Conservation (phyloP, 176 grass and related monocot genomes). For the Oryza nivara region DNA sequence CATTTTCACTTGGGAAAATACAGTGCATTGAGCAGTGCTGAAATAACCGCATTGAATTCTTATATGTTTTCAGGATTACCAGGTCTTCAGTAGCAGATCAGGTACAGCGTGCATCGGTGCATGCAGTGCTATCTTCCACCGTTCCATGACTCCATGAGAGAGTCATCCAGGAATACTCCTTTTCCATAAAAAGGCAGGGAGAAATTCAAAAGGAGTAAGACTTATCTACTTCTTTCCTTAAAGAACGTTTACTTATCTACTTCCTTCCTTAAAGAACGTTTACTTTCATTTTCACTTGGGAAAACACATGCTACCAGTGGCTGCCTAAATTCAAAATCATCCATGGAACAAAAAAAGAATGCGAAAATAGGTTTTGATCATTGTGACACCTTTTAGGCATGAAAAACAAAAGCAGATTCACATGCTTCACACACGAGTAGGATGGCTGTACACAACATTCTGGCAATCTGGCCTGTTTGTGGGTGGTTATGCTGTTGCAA, state of each 20-base stretch:
- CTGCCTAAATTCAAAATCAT: slow-evolving; percentile 4
- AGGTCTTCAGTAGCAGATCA: background rate
- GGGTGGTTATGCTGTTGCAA: background rate
- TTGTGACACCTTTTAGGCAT: background rate
- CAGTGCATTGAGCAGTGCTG: too few relatives aligned
- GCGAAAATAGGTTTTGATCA: background rate
- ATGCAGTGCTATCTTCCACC: too few relatives aligned
- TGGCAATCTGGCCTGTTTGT: background rate
- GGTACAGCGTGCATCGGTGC: too few relatives aligned
- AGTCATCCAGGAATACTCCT: background rate
- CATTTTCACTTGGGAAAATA: slow-evolving; percentile 16
- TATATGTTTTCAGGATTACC: background rate
- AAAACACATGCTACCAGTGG: background rate
- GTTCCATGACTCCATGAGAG: background rate
- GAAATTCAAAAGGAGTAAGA: slow-evolving; percentile 37
- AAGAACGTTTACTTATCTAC: slow-evolving; percentile 10
- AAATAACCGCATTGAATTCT: too few relatives aligned
- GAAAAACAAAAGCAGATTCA: slow-evolving; percentile 2
- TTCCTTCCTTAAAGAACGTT: slow-evolving; percentile 7
- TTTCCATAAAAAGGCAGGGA: slow-evolving; percentile 19
- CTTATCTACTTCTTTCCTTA: background rate
- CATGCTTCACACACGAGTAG: background rate
- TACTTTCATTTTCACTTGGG: slow-evolving; percentile 20
- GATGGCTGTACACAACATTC: background rate
- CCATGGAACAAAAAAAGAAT: background rate